phyloP scores from a whole-genome alignment of 306 rosid genomes.

The Prunus mume region DNA sequence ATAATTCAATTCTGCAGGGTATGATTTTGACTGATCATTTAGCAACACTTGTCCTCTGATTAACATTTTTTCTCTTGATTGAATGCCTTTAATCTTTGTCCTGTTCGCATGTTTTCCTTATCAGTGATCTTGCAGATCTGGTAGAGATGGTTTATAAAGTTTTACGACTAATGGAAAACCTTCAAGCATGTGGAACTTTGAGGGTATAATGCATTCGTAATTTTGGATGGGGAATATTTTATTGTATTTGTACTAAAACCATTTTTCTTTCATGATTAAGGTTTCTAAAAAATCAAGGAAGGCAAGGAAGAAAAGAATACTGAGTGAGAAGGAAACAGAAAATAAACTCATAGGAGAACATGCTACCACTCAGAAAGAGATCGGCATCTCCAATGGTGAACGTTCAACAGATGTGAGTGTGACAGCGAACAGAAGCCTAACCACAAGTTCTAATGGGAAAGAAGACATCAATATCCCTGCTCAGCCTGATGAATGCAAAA shows the following conservation, averaged over 20 bases:
- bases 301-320: slow-evolving; percentile 46
- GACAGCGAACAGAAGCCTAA: slow-evolving; percentile 30
- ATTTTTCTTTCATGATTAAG: slow-evolving; percentile 35
- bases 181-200: slow-evolving; percentile 80
- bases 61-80: background rate
- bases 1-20: background rate
- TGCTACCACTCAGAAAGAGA: slow-evolving; percentile 41
- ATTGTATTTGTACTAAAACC: background rate
- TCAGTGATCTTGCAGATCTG: slow-evolving; percentile 89
- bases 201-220: slow-evolving; percentile 53
- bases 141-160: slow-evolving; percentile 74
- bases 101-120: slow-evolving; percentile 26
- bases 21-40: background rate
- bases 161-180: slow-evolving; percentile 67
- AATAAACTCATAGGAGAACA: slow-evolving; percentile 39
- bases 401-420: slow-evolving; percentile 35
- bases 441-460: slow-evolving; percentile 34
- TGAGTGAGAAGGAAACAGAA: slow-evolving; percentile 39
- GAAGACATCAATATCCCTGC: slow-evolving; percentile 24
- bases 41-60: background rate
- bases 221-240: slow-evolving; percentile 1
- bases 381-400: slow-evolving; percentile 35
- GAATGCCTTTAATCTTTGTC: background rate
- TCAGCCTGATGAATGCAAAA: slow-evolving; percentile 31
- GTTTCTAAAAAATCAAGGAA: slow-evolving; percentile 75